phyloP scores from a whole-genome alignment of 139 green algal genomes.

The Ostreobium quekettii region DNA sequence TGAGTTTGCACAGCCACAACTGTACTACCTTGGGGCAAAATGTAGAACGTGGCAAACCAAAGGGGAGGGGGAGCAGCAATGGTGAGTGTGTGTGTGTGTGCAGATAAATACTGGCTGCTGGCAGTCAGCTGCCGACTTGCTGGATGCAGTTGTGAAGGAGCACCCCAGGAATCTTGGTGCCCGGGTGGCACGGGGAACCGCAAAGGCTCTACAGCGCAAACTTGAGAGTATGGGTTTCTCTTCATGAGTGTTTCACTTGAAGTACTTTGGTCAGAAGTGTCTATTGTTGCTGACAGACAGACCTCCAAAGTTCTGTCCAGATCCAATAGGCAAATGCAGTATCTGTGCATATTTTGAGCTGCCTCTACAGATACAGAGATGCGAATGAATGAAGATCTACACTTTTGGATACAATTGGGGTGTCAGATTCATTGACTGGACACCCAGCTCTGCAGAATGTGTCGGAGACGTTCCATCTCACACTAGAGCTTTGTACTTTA shows the following conservation, averaged over 20 bases:
- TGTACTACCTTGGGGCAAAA: no score
- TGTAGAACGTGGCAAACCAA: no score
- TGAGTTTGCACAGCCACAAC: no score
- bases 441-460: no score
- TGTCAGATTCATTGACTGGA: no score
- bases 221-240: constrained; percentile 35
- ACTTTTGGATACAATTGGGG: no score
- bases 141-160: constrained; percentile 48
- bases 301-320: background rate
- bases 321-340: constrained; percentile 5
- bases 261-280: background rate
- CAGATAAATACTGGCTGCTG: constrained; percentile 72
- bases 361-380: background rate
- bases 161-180: constrained; percentile 41
- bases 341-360: background rate
- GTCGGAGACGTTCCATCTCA: no score
- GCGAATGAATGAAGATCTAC: background rate
- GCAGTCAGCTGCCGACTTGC: constrained; percentile 44
- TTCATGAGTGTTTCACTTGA: background rate
- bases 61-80: background rate
- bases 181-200: constrained; percentile 64
- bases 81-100: background rate
- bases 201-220: constrained; percentile 50
- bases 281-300: background rate
- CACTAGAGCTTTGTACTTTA: no score